These are phyloP conservation scores for Phalaenopsis aphrodite DNA, from an alignment of 106 monocot species.

Conservation along the genomic window DNA sequence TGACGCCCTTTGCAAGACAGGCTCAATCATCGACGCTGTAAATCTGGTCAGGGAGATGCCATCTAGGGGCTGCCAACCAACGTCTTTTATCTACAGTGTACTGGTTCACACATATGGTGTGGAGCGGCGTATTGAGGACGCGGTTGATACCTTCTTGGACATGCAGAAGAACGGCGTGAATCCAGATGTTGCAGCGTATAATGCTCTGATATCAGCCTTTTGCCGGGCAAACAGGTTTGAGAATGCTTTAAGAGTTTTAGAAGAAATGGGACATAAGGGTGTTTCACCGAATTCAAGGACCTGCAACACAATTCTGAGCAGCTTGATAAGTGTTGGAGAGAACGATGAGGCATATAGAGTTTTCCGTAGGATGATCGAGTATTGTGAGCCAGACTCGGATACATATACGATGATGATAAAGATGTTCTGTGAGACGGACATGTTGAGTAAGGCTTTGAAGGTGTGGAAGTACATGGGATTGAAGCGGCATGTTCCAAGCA, in stretches of 20 bases:
- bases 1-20: slow-evolving; percentile 78
- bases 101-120: slow-evolving; percentile 77
- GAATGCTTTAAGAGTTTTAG: slow-evolving; percentile 57
- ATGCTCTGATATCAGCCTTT: slow-evolving; percentile 79
- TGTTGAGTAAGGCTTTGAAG: slow-evolving; percentile 59
- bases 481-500: slow-evolving; percentile 80
- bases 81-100: slow-evolving; percentile 78
- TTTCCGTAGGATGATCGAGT: slow-evolving; percentile 68
- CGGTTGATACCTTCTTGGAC: slow-evolving; percentile 62
- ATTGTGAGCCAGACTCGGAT: slow-evolving; percentile 82
- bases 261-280: slow-evolving; percentile 63
- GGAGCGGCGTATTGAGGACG: slow-evolving; percentile 61
- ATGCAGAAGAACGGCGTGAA: slow-evolving; percentile 72
- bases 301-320: slow-evolving; percentile 72
- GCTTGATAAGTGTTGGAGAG: slow-evolving; percentile 48
- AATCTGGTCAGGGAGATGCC: slow-evolving; percentile 55
- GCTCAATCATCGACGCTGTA: slow-evolving; percentile 58
- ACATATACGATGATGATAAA: slow-evolving; percentile 99
- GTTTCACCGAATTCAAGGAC: slow-evolving; percentile 69
- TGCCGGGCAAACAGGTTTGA: slow-evolving; percentile 53
- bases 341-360: slow-evolving; percentile 62
- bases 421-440: slow-evolving; percentile 79
- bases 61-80: slow-evolving; percentile 36
- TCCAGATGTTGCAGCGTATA: slow-evolving; percentile 71
- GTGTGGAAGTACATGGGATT: slow-evolving; percentile 89